Base-by-base conservation (phyloP, 345 rosid species). In the Heritiera fomes region DNA sequence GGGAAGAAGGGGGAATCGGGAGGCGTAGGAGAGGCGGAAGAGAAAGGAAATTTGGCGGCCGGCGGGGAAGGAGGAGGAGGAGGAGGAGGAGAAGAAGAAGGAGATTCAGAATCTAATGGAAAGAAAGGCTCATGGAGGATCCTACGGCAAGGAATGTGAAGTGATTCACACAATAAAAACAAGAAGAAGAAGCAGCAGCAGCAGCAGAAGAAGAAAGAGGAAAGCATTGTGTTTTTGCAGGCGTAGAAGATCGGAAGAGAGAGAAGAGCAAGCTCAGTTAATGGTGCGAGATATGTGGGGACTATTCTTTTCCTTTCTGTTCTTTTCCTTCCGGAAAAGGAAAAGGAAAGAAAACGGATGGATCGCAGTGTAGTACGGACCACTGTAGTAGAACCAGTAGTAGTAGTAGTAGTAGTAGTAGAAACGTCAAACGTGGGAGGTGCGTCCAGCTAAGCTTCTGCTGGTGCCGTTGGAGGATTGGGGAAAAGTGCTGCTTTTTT, bases 381-480 rank as follows among this genome's bases (percentile, higher is more conserved):
- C 28, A 23, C 28, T 23, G 28, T 23, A 23, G 28, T 23, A 23
- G 28, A 23, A 23, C 28, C 28, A n/a, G 38, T 28, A 28, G 15
- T 3, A 34, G 17, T 30, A 58, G 65, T 4, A 62, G 75, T 28
- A 23, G 28, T 23, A 40, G 46, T n/a, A n/a, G n/a, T n/a, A n/a
- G n/a, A n/a, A n/a, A n/a, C n/a, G n/a, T n/a, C n/a, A 69, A 6
- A 28, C 28, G 49, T 8, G 23, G 66, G 64, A 49, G 87, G 65
- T 77, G 88, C 83, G 91, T 91, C 91, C 98, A 94, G 98, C 98
- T 94, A 90, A 91, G 95, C 85, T 87, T 87, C 89, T 77, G 87
- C 91, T 86, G 89, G 79, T 78, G 69, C 18, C 32, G 75, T 12
- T 41, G 43, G 6, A 4, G 43, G 43, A 4, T 41, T 66, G 32